A percentile compares a stretch with the other conserved stretches of the same genome.
Evolutionary conservation across 1,284 basidiomycete species (phyloP).

Genomic region (Puccinia polysora): DNA sequence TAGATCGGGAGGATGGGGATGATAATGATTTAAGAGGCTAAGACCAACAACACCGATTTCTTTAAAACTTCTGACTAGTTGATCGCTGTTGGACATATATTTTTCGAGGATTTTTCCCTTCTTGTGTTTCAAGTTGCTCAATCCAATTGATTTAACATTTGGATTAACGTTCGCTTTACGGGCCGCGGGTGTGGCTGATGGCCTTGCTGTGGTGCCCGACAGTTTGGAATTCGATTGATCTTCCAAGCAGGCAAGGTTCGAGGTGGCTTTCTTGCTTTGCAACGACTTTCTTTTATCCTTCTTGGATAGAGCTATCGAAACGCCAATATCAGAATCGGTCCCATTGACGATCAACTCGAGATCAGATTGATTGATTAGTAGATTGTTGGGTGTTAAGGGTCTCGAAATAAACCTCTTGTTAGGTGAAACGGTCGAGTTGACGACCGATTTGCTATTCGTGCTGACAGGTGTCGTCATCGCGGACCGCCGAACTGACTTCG

Average conservation of each 20-base stretch:
- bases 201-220: not conserved
- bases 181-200: not conserved
- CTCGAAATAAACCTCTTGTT: not conserved
- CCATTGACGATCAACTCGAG: slow-evolving; percentile 30
- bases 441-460: not conserved
- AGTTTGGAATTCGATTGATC: not conserved
- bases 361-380: slow-evolving; percentile 13
- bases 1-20: too few species aligned
- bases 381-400: not conserved
- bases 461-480: not conserved
- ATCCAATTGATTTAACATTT: not conserved
- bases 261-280: not conserved
- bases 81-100: slow-evolving; percentile 38
- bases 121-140: not conserved
- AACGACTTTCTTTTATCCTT: too few species aligned
- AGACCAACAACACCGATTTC: slow-evolving; percentile 34
- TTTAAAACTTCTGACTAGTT: slow-evolving; percentile 25
- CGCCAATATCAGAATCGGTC: slow-evolving; percentile 13
- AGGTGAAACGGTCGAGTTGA: not conserved
- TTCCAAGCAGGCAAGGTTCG: not conserved
- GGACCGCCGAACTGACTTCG: too few species aligned
- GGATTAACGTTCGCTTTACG: not conserved
- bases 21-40: slow-evolving; percentile 10
- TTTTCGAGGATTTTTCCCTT: slow-evolving; percentile 25
- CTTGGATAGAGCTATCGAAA: not conserved